phyloP scores from a whole-genome alignment of 1,139 yeast species.

The Pneumocystis jirovecii region DNA sequence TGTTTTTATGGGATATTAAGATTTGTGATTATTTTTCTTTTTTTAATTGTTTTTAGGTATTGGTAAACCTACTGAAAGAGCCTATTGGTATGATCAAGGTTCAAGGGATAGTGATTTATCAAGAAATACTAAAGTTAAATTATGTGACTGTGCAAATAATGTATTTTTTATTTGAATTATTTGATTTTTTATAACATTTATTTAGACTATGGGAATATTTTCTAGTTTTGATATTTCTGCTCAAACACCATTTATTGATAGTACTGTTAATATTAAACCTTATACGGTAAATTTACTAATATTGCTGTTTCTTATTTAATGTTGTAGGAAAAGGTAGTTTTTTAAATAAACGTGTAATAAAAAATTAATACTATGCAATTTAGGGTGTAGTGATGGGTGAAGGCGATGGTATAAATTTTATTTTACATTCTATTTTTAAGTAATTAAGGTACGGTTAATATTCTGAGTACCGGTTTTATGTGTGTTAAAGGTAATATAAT shows the following conservation, averaged over 20 bases:
- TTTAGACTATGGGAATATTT: background rate
- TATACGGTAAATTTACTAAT: background rate
- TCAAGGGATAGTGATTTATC: slow-evolving; percentile 15
- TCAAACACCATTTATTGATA: slow-evolving; percentile 1
- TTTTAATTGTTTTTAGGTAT: slow-evolving; percentile 31
- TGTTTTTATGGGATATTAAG: slow-evolving; percentile 50
- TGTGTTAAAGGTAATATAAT: slow-evolving; percentile 14
- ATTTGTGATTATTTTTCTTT: background rate
- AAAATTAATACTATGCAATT: background rate
- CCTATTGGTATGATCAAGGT: slow-evolving; percentile 59
- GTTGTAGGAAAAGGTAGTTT: background rate
- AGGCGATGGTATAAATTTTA: slow-evolving; percentile 91
- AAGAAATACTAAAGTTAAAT: slow-evolving; percentile 37
- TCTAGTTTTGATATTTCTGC: background rate
- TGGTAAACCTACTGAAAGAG: slow-evolving; percentile 89
- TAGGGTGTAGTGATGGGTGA: slow-evolving; percentile 60
- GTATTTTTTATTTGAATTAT: background rate
- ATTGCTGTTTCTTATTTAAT: background rate
- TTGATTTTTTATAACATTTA: background rate
- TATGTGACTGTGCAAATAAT: slow-evolving; percentile 26
- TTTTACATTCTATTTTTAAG: slow-evolving; percentile 48
- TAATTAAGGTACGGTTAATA: slow-evolving; percentile 25
- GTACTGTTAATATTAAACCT: background rate
- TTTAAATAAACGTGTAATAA: background rate
- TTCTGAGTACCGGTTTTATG: slow-evolving; percentile 7